A percentile compares a stretch with the other conserved stretches of the same genome.
Evolutionary conservation across 2,329 filamentous ascomycete genomes (phyloP).

Genomic region (Dactylonectria macrodidyma): DNA sequence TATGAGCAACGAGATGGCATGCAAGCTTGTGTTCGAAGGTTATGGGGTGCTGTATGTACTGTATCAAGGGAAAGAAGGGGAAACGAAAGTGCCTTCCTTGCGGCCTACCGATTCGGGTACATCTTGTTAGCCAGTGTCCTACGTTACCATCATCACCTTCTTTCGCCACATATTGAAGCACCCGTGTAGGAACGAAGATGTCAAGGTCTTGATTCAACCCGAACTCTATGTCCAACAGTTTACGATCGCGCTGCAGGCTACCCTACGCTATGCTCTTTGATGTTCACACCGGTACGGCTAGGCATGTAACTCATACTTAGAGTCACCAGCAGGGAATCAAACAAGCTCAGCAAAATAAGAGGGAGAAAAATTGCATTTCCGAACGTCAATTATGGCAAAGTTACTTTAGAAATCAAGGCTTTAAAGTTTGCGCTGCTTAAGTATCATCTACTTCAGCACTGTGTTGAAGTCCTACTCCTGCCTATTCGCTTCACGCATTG

Average conservation of each 20-base stretch:
- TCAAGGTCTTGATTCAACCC: slow-evolving; percentile 3
- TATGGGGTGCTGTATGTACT: too few species aligned
- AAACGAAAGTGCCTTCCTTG: not conserved
- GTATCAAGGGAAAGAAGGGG: not conserved
- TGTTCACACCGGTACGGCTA: not conserved
- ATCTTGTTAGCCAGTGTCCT: not conserved
- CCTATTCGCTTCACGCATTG: too few species aligned
- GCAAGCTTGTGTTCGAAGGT: not conserved
- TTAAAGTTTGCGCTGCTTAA: too few species aligned
- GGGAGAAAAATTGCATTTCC: too few species aligned
- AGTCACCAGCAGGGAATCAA: too few species aligned
- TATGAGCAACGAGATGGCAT: slow-evolving; percentile 5
- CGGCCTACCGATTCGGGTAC: too few species aligned
- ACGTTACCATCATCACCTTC: not conserved
- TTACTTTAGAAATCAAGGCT: too few species aligned
- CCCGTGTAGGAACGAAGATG: not conserved
- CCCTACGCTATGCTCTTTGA: slow-evolving; percentile 3
- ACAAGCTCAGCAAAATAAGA: too few species aligned
- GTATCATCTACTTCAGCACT: too few species aligned
- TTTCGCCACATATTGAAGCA: slow-evolving; percentile 2
- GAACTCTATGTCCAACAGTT: not conserved
- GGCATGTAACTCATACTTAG: too few species aligned
- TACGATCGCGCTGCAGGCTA: slow-evolving; percentile 4
- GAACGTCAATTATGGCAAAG: too few species aligned
- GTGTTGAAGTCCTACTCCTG: too few species aligned